Conservation (phyloP, 768 basidiomycete species). For the Rhizopogon roseolus region DNA sequence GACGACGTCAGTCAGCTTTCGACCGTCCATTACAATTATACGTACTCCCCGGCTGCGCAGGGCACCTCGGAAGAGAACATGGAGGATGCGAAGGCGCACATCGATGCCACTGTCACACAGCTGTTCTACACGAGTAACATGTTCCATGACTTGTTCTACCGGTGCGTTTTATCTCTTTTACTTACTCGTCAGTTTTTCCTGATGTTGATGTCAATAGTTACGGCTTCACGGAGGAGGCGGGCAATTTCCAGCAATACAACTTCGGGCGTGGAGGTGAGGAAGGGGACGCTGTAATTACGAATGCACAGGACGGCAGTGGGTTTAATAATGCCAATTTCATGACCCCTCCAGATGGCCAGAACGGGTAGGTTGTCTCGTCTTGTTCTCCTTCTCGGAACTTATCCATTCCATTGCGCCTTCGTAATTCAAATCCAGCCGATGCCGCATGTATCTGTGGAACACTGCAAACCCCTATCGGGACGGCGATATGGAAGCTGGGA, state of each 20-base stretch:
- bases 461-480: conserved; percentile 87
- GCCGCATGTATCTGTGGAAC: conserved; percentile 98
- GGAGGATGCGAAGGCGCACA: conserved; percentile 73
- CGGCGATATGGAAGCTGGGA: conserved; percentile 94
- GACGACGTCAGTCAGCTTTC: not conserved
- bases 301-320: conserved; percentile 93
- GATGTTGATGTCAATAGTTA: conserved; percentile 42
- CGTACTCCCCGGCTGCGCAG: conserved; percentile 65
- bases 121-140: conserved; percentile 85
- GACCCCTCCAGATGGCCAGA: conserved; percentile 80
- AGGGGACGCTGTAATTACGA: conserved; percentile 87
- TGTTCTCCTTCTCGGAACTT: not conserved
- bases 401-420: not conserved
- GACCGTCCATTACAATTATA: conserved; percentile 54
- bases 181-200: not conserved
- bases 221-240: conserved; percentile 86
- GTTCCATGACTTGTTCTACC: conserved; percentile 80
- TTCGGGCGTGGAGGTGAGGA: conserved; percentile 86
- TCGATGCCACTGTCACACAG: conserved; percentile 84
- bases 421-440: conserved; percentile 36
- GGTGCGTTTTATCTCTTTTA: conserved; percentile 27
- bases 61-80: conserved; percentile 47
- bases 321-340: conserved; percentile 92
- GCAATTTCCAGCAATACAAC: conserved; percentile 99
- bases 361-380: conserved; percentile 39